Base-by-base conservation (phyloP, 2,329 filamentous ascomycete species). In the Alternaria gaisen region DNA sequence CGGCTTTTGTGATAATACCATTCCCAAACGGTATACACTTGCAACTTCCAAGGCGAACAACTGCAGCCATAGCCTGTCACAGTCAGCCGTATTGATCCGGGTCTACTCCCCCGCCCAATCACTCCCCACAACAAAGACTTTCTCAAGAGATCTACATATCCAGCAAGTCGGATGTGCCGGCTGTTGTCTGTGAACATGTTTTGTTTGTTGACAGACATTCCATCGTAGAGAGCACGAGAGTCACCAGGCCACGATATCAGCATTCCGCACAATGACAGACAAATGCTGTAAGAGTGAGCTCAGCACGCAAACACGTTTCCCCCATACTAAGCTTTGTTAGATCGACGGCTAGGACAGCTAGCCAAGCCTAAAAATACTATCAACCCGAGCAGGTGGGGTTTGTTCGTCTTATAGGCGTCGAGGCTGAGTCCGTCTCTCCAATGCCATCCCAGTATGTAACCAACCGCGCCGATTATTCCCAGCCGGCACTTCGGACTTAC, bases 381-480 rank as follows among this genome's bases (percentile, higher is more conserved):
- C 28, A 53, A 51, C 51, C 59, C 58, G 58, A 64, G 60, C 58
- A 26, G 58, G 65, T 66, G 63, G 66, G 64, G 61, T 60, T 59
- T 50, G 58, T 50, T 60, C 51, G 53, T 66, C 51, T 60, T 53
- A 53, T 42, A 59, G 53, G 59, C 57, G 54, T 52, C 47, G 63
- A 68, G 70, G 69, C 71, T 71, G 67, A 70, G 70, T 63, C 53
- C 56, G 48, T 50, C 47, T 58, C 60, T 46, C 56, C 46, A 58
- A 56, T 44, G 44, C 47, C 59, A 64, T 43, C 53, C 58, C 62
- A 64, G 55, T 43, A 53, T 48, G 53, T 57, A 66, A 59, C 71
- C 65, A 72, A 72, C 70, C 61, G 65, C 36, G 36, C 44, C 58
- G 28, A 56, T 32, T 38, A 53, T 46, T 38, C 16, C 38, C 59